Conservation (phyloP, 2,329 filamentous ascomycete genomes). For the Capronia coronata region DNA sequence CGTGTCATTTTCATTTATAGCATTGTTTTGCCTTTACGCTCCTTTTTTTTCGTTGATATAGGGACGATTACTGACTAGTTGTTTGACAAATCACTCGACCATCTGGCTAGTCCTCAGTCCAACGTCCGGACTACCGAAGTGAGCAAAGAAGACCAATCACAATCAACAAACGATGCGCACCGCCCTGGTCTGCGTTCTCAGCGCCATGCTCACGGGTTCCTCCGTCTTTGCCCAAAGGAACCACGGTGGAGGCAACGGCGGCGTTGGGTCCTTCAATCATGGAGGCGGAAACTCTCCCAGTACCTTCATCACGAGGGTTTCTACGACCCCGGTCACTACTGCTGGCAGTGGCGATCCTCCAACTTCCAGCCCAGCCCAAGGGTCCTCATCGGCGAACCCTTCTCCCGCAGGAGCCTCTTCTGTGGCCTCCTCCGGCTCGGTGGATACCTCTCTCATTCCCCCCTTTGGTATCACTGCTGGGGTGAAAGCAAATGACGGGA, state of each 20-base stretch:
- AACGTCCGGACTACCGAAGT: not conserved
- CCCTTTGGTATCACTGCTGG: slow-evolving; percentile 19
- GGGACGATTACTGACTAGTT: not conserved
- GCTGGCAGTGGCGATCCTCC: not conserved
- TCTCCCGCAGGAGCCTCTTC: slow-evolving; percentile 3
- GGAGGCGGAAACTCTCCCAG: slow-evolving; percentile 11
- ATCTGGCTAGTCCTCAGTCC: not conserved
- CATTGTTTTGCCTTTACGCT: not conserved
- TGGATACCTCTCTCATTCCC: slow-evolving; percentile 18
- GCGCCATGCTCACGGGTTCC: slow-evolving; percentile 6
- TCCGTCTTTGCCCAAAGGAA: slow-evolving; percentile 14
- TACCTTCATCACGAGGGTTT: slow-evolving; percentile 16
- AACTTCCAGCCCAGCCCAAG: not conserved
- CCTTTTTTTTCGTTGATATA: not conserved
- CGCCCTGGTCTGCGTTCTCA: slow-evolving; percentile 6
- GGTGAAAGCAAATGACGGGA: slow-evolving; percentile 19
- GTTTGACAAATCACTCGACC: not conserved
- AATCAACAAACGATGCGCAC: slow-evolving; percentile 3
- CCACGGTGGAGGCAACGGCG: slow-evolving; percentile 5
- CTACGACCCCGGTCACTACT: too few relatives aligned
- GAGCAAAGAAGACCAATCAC: not conserved
- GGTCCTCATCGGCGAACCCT: not conserved
- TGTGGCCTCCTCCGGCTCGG: slow-evolving; percentile 1
- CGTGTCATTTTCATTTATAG: slow-evolving; percentile 15
- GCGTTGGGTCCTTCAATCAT: slow-evolving; percentile 3